Evolutionary conservation across 164 flowering plant genomes (phyloP).

Genomic region (Aristolochia californica): DNA sequence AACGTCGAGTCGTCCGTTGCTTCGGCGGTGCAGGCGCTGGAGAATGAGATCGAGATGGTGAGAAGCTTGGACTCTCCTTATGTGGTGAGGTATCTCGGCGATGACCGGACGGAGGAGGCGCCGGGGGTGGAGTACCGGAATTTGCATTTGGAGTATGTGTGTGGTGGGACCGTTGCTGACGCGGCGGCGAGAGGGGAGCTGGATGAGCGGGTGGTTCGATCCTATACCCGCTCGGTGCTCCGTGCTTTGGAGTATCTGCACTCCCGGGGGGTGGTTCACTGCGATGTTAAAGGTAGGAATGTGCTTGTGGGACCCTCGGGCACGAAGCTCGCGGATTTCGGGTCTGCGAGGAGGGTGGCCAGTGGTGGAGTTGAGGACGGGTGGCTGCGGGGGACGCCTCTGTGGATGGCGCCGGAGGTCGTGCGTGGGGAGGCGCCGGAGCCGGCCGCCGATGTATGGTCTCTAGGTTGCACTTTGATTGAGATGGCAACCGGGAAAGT

Average conservation of each 20-base stretch:
- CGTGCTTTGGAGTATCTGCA: conserved; percentile 45
- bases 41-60: conserved; percentile 57
- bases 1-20: background rate
- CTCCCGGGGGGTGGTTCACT: conserved; percentile 45
- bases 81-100: conserved; percentile 41
- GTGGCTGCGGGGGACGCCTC: conserved; percentile 56
- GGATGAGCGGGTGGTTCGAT: conserved; percentile 31
- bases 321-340: conserved; percentile 74
- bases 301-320: conserved; percentile 27
- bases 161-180: conserved; percentile 53
- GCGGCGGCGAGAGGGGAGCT: conserved; percentile 9
- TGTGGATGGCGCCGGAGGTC: conserved; percentile 94
- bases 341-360: conserved; percentile 32
- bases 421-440: conserved; percentile 46
- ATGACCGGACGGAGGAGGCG: conserved; percentile 31
- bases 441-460: conserved; percentile 67
- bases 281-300: conserved; percentile 73
- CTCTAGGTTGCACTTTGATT: conserved; percentile 68
- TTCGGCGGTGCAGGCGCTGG: conserved; percentile 26
- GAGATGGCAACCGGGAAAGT: conserved; percentile 67
- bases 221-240: conserved; percentile 31
- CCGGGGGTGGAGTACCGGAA: conserved; percentile 31
- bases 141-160: conserved; percentile 55
- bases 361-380: background rate
- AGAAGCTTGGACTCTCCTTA: conserved; percentile 39